phyloP scores from a whole-genome alignment of 2,329 filamentous ascomycete species.

The Exutisphaerella laricina region DNA sequence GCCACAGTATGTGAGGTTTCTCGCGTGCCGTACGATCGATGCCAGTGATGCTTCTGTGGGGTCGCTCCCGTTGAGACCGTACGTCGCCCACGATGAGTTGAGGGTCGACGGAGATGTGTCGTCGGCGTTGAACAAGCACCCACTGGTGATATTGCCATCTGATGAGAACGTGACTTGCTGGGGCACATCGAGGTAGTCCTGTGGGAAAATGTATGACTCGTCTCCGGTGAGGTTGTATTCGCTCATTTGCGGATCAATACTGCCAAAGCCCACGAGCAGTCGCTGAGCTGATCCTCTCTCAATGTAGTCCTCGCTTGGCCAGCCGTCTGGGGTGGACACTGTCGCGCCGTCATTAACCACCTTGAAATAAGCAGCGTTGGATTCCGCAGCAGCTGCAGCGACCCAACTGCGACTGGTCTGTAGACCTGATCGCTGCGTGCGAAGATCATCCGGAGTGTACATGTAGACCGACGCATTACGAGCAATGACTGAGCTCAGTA shows the following conservation, averaged over 20 bases:
- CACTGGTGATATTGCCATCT: slow-evolving; percentile 42
- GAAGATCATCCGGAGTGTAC: slow-evolving; percentile 50
- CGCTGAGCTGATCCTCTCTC: slow-evolving; percentile 47
- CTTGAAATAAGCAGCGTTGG: slow-evolving; percentile 50
- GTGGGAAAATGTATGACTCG: slow-evolving; percentile 47
- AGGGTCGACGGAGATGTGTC: slow-evolving; percentile 38
- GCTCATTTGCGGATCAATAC: slow-evolving; percentile 52
- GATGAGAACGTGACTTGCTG: slow-evolving; percentile 33
- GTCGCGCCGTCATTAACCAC: slow-evolving; percentile 34
- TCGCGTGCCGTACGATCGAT: slow-evolving; percentile 29
- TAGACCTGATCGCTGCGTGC: slow-evolving; percentile 50
- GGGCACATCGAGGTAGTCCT: slow-evolving; percentile 39
- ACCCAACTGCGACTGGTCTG: slow-evolving; percentile 53
- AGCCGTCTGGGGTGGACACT: slow-evolving; percentile 52
- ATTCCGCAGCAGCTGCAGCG: slow-evolving; percentile 37
- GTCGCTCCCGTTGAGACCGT: slow-evolving; percentile 20
- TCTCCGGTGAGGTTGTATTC: slow-evolving; percentile 53
- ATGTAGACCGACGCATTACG: slow-evolving; percentile 46
- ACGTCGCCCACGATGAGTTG: slow-evolving; percentile 52
- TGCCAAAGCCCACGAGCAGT: slow-evolving; percentile 52
- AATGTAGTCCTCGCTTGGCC: slow-evolving; percentile 57
- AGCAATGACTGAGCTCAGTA: slow-evolving; percentile 46
- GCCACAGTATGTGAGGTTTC: slow-evolving; percentile 51
- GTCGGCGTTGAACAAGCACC: slow-evolving; percentile 50
- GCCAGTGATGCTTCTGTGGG: slow-evolving; percentile 11